Base-by-base conservation (phyloP, 306 rosid species). In the Prinsepia uniflora region DNA sequence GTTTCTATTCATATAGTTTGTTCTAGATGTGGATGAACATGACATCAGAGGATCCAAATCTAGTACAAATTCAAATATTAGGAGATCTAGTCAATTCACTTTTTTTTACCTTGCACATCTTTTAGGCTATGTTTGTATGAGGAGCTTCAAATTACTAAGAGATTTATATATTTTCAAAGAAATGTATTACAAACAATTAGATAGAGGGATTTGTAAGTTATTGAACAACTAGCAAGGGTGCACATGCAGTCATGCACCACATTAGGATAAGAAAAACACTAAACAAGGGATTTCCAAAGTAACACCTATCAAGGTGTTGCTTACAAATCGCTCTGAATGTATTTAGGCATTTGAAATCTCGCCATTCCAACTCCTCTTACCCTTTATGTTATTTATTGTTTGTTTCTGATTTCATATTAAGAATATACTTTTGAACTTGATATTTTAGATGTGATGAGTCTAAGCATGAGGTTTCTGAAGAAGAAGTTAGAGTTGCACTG, bases 401-500 rank as follows among this genome's bases (percentile, higher is more conserved):
- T 34, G 44, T 54, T 12, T 63, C 24, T 13, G 3, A 47, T 18
- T 77, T 65, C 39, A 30, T 41, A 40, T 66, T 60, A 43, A 24
- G 49, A 47, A 57, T 55, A 64, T 19, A 8, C 2, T 67, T 58
- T 71, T 64, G n/a, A 45, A 55, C 50, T 69, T 84, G 73, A 58
- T 55, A 65, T 71, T 79, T 49, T 45, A 86, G 90, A 60, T 75
- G 46, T n/a, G 41, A 45, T 14, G 79, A 53, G 68, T 68, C 41
- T 9, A 75, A 79, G 69, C 19, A 15, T 17, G 83, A 73, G 73
- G 14, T 79, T 76, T 46, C 62, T 11, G 82, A 71, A 19, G 81
- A 73, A 63, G 88, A 83, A 79, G 73, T 72, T 61, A 74, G 79
- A 79, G 74, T 74, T 39, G 59, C 76, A 49, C 58, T 83, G 30